Percentiles rank a stretch among this genome's conserved stretches.
Evolutionary conservation across 441 rosid genomes (phyloP).

Genomic region (Adansonia rubrostipa): DNA sequence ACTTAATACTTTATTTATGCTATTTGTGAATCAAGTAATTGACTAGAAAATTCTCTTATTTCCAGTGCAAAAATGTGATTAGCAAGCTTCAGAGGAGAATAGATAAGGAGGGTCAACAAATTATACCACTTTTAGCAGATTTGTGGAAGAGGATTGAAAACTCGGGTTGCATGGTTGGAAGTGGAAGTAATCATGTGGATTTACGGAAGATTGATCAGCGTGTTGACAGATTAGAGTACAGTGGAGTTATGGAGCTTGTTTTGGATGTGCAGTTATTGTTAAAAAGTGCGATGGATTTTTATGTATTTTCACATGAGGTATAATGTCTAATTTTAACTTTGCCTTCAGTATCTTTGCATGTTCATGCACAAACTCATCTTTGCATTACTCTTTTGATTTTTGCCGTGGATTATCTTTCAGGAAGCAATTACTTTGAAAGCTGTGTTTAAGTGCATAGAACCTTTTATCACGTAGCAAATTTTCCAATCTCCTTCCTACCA

Average conservation of each 20-base stretch:
- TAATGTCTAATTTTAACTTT: constrained; percentile 11
- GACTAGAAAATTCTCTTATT: constrained; percentile 26
- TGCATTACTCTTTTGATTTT: not conserved
- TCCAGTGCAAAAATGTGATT: constrained; percentile 90
- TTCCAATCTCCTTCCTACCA: constrained; percentile 5
- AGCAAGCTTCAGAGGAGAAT: constrained; percentile 93
- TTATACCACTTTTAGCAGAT: constrained; percentile 90
- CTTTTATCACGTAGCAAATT: constrained; percentile 3
- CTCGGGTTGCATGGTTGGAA: constrained; percentile 63
- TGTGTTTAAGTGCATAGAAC: not conserved
- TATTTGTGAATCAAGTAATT: constrained; percentile 9
- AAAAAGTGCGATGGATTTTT: constrained; percentile 85
- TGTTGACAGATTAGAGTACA: constrained; percentile 80
- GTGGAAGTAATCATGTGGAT: constrained; percentile 75
- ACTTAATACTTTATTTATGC: not conserved
- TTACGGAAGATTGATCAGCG: constrained; percentile 87
- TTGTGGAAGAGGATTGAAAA: constrained; percentile 89
- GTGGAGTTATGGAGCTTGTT: constrained; percentile 86
- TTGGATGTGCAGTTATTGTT: constrained; percentile 87
- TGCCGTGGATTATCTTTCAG: not conserved
- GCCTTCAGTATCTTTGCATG: not conserved
- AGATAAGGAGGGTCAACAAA: constrained; percentile 91
- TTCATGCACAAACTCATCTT: not conserved
- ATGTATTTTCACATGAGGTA: constrained; percentile 93
- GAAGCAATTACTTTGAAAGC: constrained; percentile 15